Evolutionary conservation across 202 grass and related monocot genomes (phyloP), one percentile per base, ranked within the genome.

Genomic region (Musa balbisiana): DNA sequence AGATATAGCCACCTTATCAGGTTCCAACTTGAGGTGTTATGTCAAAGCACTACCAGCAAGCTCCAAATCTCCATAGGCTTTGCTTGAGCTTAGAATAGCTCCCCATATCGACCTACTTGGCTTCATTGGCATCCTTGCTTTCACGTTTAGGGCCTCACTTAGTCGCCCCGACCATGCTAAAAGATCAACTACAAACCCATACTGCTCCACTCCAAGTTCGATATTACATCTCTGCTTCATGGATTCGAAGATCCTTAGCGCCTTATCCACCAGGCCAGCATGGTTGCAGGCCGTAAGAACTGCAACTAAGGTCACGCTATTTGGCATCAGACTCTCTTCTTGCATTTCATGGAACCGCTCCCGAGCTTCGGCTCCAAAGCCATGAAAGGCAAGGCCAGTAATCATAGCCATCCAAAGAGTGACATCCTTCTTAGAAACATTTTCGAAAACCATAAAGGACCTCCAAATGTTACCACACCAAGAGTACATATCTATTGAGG

Each of bases 211-310:
- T 71, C 68, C 80, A 49, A 82, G 73, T 50, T 91, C 73, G 72
- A 87, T 67, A 51, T 64, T 52, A 29, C 83, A 91, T 17, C 21
- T 83, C 64, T 85, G 24, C 68, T 87, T 83, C 85, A 87, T 80
- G 77, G 29, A 15, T 75, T 81, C 0, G 74, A 91, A 91, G 67
- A 87, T 81, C 67, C 24, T 74, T 52, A 75, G 75, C 29, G 82
- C 88, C 69, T 87, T 67, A 83, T 85, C 88, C 33, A 85, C 59
- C 8, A 91, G 17, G 2, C 85, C 80, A 76, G 77, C 33, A 85
- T 91, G 88, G 73, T 70, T 85, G 67, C 88, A 91, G 59, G 85
- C 74, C 43, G 77, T 79, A 54, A 91, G 82, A 80, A 85, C 88
- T 78, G 73, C 77, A 54, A 91, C 77, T 62, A 87, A 83, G 49